Evolutionary conservation across 1,284 basidiomycete genomes (phyloP), one percentile per base, ranked within the genome.

Genomic region (Ustilago shanxiensis): DNA sequence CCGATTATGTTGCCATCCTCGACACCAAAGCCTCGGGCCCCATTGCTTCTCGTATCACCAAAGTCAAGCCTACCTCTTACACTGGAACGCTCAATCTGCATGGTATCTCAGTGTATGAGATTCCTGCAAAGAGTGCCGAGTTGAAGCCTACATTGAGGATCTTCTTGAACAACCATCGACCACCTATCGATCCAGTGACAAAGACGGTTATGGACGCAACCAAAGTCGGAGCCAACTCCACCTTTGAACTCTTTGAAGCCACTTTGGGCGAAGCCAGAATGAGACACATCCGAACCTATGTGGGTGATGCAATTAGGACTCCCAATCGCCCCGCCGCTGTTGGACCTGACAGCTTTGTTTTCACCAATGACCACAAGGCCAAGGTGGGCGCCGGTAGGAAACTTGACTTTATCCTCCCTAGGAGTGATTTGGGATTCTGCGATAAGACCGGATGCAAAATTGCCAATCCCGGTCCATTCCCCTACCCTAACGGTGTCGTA

Each of bases 321-420:
- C 93, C 92, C 0, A 93, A 93, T 81, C 91, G 92, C 77, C 75
- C 93, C 11, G 88, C 89, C 3, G 91, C 92, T 3, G 60, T 68
- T 8, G 79, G 78, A 22, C 73, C 79, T 20, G 81, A 83, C 67
- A 74, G 66, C 31, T 83, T 83, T 54, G 61, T 80, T 33, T 77
- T 80, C 44, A 81, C 77, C 47, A 83, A 83, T 54, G 82, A 83
- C 52, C 80, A 83, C 66, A 51, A 51, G 24, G 22, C 50, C 51
- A 83, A 83, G 54, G 54, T 51, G 3, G 80, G 80, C 1, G 57
- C 39, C 1, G 31, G 37, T 4, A 60, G 79, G 6, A 5, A 50
- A 14, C 56, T 82, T 20, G 72, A 79, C 18, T 59, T 78, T 18
- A 22, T 78, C 53, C 4, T 74, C 2, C 59, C 79, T 1, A 33